Percentiles rank a stretch among this genome's conserved stretches.
These are phyloP conservation scores for Plasmopara halstedii DNA, from an alignment of 352 stramenopile species.

Conservation along the genomic window DNA sequence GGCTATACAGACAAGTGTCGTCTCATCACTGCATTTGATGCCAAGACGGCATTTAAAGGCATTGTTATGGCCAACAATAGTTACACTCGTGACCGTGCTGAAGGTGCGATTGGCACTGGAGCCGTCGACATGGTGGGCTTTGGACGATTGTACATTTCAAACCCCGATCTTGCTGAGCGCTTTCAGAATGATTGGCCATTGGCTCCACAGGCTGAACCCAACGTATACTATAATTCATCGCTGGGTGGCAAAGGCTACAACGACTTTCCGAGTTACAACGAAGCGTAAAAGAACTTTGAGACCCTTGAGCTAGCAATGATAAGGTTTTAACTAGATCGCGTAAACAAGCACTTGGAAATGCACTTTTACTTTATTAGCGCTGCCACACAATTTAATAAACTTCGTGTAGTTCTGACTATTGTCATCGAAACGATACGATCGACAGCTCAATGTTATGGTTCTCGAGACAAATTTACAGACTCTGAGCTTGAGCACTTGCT, in stretches of 20 bases:
- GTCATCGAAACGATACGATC: too few species aligned
- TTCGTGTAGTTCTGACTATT: neutral
- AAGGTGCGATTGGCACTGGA: conserved; percentile 24
- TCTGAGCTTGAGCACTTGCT: too few species aligned
- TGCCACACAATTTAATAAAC: neutral
- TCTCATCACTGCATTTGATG: conserved; percentile 18
- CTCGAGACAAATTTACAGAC: too few species aligned
- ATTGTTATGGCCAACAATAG: conserved; percentile 26
- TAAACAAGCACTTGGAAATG: too few species aligned
- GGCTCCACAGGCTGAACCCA: conserved; percentile 3
- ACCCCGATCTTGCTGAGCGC: conserved; percentile 36
- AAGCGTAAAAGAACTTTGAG: neutral
- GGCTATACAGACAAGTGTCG: conserved; percentile 25
- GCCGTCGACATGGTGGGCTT: conserved; percentile 26
- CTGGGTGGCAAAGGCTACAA: conserved; percentile 20
- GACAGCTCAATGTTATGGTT: too few species aligned
- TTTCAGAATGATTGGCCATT: conserved; percentile 24
- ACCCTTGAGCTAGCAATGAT: too few species aligned
- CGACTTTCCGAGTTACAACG: conserved; percentile 19
- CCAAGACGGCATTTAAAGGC: conserved; percentile 24
- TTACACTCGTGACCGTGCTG: conserved; percentile 26
- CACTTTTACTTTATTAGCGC: neutral
- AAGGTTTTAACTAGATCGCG: too few species aligned
- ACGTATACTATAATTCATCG: conserved; percentile 22
- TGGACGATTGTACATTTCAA: conserved; percentile 33